phyloP scores from a whole-genome alignment of 1,284 basidiomycete species.

The Melampsora abietis-canadensis region DNA sequence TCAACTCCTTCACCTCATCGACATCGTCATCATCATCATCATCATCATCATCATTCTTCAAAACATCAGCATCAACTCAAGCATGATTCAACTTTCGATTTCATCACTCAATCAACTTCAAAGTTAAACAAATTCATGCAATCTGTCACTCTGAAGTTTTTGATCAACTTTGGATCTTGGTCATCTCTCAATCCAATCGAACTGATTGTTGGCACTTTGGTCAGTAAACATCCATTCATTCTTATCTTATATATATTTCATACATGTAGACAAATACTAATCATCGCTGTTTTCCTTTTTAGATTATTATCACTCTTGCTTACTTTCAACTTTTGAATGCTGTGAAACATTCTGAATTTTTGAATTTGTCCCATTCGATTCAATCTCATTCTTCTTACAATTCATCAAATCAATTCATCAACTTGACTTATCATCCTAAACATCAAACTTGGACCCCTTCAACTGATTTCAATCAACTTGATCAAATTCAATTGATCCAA shows the following conservation, averaged over 20 bases:
- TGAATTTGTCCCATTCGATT: slow-evolving; percentile 13
- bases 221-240: background rate
- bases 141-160: background rate
- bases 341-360: slow-evolving; percentile 52
- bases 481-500: background rate
- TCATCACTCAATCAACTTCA: background rate
- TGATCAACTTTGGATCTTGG: background rate
- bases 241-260: background rate
- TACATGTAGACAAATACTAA: background rate
- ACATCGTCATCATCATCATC: too few species aligned
- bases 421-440: background rate
- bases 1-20: too few species aligned
- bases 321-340: slow-evolving; percentile 54
- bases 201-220: slow-evolving; percentile 31
- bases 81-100: background rate
- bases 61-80: background rate
- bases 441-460: background rate
- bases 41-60: too few species aligned
- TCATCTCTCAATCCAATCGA: slow-evolving; percentile 40
- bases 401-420: background rate
- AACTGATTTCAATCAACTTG: slow-evolving; percentile 2
- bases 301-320: slow-evolving; percentile 53
- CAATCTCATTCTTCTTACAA: background rate
- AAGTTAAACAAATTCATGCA: background rate
- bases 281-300: slow-evolving; percentile 24